A percentile compares a stretch with the other conserved stretches of the same genome.
These are phyloP conservation scores for Populus ilicifolia DNA, from an alignment of 345 rosid species.

Conservation along the genomic window DNA sequence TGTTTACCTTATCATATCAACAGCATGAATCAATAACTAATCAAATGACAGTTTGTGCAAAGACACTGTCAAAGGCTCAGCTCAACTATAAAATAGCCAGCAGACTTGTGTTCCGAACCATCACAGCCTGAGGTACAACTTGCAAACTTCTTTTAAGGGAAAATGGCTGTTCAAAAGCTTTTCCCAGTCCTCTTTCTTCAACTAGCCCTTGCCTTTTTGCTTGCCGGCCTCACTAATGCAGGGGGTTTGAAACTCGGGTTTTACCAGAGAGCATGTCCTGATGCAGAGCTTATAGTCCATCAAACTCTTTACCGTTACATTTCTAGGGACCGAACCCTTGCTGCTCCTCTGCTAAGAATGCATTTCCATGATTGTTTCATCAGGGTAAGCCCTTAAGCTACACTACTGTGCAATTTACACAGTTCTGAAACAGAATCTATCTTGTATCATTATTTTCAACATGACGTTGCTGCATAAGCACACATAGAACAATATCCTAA, in stretches of 20 bases:
- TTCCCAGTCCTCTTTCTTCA: constrained; percentile 24
- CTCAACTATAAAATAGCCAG: constrained; percentile 29
- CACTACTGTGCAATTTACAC: no score
- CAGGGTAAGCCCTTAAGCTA: constrained; percentile 26
- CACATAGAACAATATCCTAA: background rate
- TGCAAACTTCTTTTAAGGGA: background rate
- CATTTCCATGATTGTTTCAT: constrained; percentile 57
- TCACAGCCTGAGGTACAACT: background rate
- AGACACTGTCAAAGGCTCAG: constrained; percentile 22
- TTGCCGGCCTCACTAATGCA: constrained; percentile 13
- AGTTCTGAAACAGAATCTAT: no score
- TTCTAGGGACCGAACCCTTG: constrained; percentile 40
- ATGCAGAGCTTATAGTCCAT: constrained; percentile 29
- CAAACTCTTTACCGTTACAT: constrained; percentile 26
- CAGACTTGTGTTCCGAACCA: background rate
- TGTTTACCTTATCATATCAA: constrained; percentile 7
- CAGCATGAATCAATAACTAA: constrained; percentile 1
- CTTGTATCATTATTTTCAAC: no score
- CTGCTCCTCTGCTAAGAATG: constrained; percentile 45
- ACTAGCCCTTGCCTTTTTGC: constrained; percentile 23
- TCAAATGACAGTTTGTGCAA: constrained; percentile 12
- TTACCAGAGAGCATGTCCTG: constrained; percentile 40
- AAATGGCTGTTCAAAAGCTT: constrained; percentile 44
- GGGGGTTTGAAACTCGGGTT: constrained; percentile 25
- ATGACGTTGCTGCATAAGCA: no score